Evolutionary conservation across 371 early-diverging fungal genomes (phyloP), one percentile per base, ranked within the genome.

Genomic region (Chytridium lagenaria): DNA sequence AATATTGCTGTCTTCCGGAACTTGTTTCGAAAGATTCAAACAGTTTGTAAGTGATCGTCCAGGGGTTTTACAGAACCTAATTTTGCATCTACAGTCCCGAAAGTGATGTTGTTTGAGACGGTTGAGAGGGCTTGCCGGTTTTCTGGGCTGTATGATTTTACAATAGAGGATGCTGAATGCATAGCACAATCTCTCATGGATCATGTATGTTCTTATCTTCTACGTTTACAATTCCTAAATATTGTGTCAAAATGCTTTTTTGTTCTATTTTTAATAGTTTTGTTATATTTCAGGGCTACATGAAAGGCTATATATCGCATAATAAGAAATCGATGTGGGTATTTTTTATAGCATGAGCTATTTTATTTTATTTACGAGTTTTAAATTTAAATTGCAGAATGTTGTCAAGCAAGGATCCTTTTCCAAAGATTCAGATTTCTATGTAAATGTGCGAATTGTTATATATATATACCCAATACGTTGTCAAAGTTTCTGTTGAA

Each of bases 151-250:
- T 2, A 37, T 16, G 66, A 66, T 44, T 66, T 66, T 28, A 30
- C 38, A 30, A 10, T 40, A 16, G 66, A 66, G 7, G 66, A 66
- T 33, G 66, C 66, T 15, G 66, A 66, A 33, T 66, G 66, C 44
- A 28, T 40, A 30, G 5, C 66, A 16, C 66, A 66, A 28, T 7
- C 38, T 22, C 44, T 66, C 3, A 66, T 66, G 3, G 66, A 66
- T 40, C 66, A 66, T 30, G 66, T 66, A 28, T 16, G 66, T 16
- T 16, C 12, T 26, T 2, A 16, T 40, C 2, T 28, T 3, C 63
- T 30, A 12, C 3, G 36, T 23, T 63, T 12, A 30, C 30, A 15
- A 23, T 37, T 37, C 12, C 31, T 36, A 7, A 57, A 23, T 61
- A 7, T 33, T 10, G 19, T 34, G 63, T 61, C 7, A 34, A 31